Base-by-base conservation (phyloP, 768 basidiomycete genomes). In the Grammothele lineata region DNA sequence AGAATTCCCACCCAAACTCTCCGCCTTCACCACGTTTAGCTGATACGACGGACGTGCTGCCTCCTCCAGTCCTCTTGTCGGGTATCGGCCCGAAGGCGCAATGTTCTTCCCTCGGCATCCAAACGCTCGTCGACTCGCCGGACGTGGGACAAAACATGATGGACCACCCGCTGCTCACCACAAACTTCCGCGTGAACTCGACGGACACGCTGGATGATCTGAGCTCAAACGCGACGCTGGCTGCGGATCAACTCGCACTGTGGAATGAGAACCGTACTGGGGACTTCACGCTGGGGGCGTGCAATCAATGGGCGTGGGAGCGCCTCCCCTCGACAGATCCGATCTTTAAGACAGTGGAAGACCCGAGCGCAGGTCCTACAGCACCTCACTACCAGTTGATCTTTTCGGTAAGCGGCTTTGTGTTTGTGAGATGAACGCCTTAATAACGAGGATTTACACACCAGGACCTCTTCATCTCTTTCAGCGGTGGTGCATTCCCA, bases 161-260 rank as follows among this genome's bases (percentile, higher is more conserved):
- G 36, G 45, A 46, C 17, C 45, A 46, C 27, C 36, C 37, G 9
- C 17, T 26, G 14, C 45, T 46, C 23, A 26, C 45, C 11, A 46
- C 19, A 19, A 27, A 36, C 7, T 37, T 14, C 26, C 6, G 9
- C 3, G 45, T 27, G 22, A 46, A 35, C 36, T 38, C 17, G 7
- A 37, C 17, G 1, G 27, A 45, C 24, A 46, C 45, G 14, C 18
- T 27, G 18, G 45, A 46, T n/a, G n/a, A 46, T 6, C 33, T 46
- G 2, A 3, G 5, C 12, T 19, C 21, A 11, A 38, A 38, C 15
- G 24, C 45, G 24, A 38, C 9, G 4, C 36, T 38, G 10, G 21
- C 32, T 4, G 43, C 30, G 19, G 32, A 46, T 26, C 25, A 36
- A n/a, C 45, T 37, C 12, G 14, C 15, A 5, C 45, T 23, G 18